Base-by-base conservation (phyloP, 768 basidiomycete species). In the Naematelia encephala region DNA sequence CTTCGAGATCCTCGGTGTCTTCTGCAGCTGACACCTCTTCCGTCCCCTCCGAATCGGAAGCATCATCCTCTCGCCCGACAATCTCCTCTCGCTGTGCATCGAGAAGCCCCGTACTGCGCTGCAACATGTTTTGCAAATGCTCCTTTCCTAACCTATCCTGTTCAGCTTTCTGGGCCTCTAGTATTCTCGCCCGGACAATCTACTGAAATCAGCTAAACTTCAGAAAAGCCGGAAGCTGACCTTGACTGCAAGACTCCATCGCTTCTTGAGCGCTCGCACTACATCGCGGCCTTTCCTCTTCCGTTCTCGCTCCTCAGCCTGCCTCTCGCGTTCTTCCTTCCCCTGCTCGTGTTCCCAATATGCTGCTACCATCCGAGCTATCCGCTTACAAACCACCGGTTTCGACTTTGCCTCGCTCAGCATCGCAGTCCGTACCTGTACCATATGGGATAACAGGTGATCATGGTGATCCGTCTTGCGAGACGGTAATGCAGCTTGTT, bases 101-200 rank as follows among this genome's bases (percentile, higher is more conserved):
- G 60, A 96, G 79, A 57, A 94, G 85, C 49, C 87, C 86, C 0
- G 89, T 89, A 30, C 90, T 93, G 68, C 93, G 88, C 76, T 91
- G 85, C 47, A 97, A 80, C 62, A 97, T 90, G 3, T 87, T 89
- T 74, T 93, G 89, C 21, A 97, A 82, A 77, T 96, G 92, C 62
- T 87, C 85, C 60, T 87, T 87, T 0, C 92, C 90, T 4, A 86
- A 81, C 28, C 84, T 82, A 62, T 85, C 82, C 74, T 92, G 88
- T 76, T 96, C 91, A 16, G 81, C 86, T 70, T 89, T 88, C 12
- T 80, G 79, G 52, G 80, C 81, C 43, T 83, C 79, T 30, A 87
- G 80, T 61, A 85, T 82, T 66, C 64, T 57, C 1, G 68, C 69
- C 25, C 71, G 63, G 10, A 75, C 59, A 23, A 75, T 61, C 67